Conservation (phyloP, 1,284 basidiomycete species). For the Melampsora americana region DNA sequence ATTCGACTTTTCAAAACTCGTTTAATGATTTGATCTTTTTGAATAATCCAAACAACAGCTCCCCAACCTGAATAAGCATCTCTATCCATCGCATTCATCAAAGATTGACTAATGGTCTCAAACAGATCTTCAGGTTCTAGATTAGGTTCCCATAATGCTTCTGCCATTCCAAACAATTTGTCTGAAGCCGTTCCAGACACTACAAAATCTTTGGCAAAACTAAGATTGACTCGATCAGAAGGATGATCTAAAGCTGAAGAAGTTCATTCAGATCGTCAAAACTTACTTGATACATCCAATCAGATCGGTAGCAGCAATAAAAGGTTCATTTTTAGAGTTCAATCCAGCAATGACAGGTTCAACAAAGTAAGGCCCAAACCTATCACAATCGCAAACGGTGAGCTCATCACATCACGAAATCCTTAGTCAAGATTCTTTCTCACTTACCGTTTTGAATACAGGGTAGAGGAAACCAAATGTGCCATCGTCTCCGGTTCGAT, state of each 20-base stretch:
- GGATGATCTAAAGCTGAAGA: not conserved
- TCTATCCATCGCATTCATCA: slow-evolving; percentile 91
- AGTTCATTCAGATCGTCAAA: not conserved
- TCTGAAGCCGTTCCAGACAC: slow-evolving; percentile 89
- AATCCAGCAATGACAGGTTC: slow-evolving; percentile 92
- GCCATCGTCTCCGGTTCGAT: slow-evolving; percentile 96
- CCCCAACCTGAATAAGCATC: slow-evolving; percentile 98
- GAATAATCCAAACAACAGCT: slow-evolving; percentile 83
- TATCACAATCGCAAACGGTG: slow-evolving; percentile 46
- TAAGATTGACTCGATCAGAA: not conserved
- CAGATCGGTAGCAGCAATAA: slow-evolving; percentile 92
- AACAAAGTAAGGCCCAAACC: slow-evolving; percentile 92
- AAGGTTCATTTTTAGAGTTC: slow-evolving; percentile 77
- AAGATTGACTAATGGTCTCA: slow-evolving; percentile 94
- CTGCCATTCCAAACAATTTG: slow-evolving; percentile 95
- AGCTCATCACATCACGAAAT: not conserved
- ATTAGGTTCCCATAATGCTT: slow-evolving; percentile 97
- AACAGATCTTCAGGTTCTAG: slow-evolving; percentile 95
- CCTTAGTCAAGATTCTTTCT: not conserved
- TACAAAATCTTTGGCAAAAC: slow-evolving; percentile 71
- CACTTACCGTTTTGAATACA: slow-evolving; percentile 79
- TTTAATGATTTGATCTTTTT: slow-evolving; percentile 60
- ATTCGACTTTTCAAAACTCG: slow-evolving; percentile 30
- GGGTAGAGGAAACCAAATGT: slow-evolving; percentile 90
- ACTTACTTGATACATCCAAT: slow-evolving; percentile 94